Evolutionary conservation across 176 grass and related monocot species (phyloP).

Genomic region (Dactylis glomerata): DNA sequence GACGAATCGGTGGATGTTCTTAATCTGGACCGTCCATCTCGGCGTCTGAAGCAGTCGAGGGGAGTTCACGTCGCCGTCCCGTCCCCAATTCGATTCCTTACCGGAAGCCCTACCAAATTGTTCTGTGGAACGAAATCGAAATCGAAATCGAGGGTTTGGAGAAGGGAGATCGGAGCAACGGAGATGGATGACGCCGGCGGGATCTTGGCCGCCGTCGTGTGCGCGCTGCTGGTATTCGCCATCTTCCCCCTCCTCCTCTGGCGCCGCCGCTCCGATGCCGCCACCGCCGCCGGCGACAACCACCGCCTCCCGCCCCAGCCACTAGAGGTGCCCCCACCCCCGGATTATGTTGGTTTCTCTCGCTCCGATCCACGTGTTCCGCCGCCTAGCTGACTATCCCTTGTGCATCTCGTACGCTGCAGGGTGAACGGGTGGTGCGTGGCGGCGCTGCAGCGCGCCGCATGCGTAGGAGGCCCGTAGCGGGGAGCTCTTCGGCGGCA

Average conservation of each 20-base stretch:
- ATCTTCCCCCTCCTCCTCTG: slow-evolving; percentile 74
- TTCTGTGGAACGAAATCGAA: neutral
- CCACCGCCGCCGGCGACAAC: slow-evolving; percentile 24
- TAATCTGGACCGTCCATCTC: neutral
- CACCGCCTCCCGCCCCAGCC: slow-evolving; percentile 54
- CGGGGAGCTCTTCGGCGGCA: slow-evolving; percentile 51
- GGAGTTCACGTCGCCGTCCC: neutral
- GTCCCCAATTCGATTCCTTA: neutral
- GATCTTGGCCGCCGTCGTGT: slow-evolving; percentile 50
- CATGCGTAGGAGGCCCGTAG: slow-evolving; percentile 72
- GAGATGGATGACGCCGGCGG: slow-evolving; percentile 60
- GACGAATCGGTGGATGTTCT: neutral
- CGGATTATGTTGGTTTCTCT: neutral
- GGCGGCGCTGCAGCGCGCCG: slow-evolving; percentile 46
- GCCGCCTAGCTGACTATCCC: neutral
- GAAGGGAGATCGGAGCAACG: neutral
- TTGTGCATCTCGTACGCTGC: neutral
- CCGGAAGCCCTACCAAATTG: neutral
- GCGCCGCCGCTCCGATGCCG: slow-evolving; percentile 57
- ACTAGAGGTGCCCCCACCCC: slow-evolving; percentile 25
- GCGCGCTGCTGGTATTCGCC: slow-evolving; percentile 52
- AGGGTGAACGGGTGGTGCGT: slow-evolving; percentile 69
- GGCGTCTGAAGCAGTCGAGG: neutral
- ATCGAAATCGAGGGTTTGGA: slow-evolving; percentile 11
- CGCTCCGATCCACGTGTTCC: neutral